Conservation (phyloP, 1,139 yeast species). For the Sugiyamaella paludigena region DNA sequence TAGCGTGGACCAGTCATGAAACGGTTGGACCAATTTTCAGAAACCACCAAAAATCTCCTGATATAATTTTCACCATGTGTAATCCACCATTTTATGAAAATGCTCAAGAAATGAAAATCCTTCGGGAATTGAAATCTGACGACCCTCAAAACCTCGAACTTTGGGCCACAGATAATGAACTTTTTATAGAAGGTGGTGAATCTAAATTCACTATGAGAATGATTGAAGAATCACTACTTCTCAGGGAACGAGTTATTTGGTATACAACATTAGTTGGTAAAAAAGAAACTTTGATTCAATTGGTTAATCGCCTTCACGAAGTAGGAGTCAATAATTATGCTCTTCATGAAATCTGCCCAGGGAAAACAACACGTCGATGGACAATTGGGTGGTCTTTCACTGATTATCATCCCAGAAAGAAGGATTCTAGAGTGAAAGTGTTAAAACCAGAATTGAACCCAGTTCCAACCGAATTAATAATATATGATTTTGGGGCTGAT, state of each 20-base stretch:
- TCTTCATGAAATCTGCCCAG: constrained; percentile 34
- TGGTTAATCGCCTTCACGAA: constrained; percentile 28
- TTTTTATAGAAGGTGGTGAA: constrained; percentile 46
- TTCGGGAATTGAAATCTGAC: constrained; percentile 19
- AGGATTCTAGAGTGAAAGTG: constrained; percentile 10
- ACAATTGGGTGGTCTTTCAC: constrained; percentile 43
- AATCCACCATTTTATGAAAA: constrained; percentile 49
- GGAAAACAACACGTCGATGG: constrained; percentile 42
- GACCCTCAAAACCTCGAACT: constrained; percentile 25
- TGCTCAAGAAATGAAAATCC: constrained; percentile 33
- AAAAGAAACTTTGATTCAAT: constrained; percentile 31
- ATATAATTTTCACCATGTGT: constrained; percentile 36
- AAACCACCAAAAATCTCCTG: not conserved
- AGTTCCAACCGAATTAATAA: constrained; percentile 5
- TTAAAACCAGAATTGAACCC: constrained; percentile 18
- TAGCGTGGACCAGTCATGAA: not conserved
- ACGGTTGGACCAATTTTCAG: not conserved
- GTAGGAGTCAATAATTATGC: constrained; percentile 26
- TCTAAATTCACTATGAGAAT: constrained; percentile 37
- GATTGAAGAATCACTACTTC: constrained; percentile 34
- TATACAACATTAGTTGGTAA: constrained; percentile 43
- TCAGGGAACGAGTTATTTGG: constrained; percentile 32
- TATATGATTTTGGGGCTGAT: not conserved
- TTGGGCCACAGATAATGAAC: constrained; percentile 35
- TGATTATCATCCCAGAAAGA: constrained; percentile 16